Percentiles rank a stretch among this genome's conserved stretches.
Conservation (phyloP, 768 basidiomycete species). For the Podaxis sp. region DNA sequence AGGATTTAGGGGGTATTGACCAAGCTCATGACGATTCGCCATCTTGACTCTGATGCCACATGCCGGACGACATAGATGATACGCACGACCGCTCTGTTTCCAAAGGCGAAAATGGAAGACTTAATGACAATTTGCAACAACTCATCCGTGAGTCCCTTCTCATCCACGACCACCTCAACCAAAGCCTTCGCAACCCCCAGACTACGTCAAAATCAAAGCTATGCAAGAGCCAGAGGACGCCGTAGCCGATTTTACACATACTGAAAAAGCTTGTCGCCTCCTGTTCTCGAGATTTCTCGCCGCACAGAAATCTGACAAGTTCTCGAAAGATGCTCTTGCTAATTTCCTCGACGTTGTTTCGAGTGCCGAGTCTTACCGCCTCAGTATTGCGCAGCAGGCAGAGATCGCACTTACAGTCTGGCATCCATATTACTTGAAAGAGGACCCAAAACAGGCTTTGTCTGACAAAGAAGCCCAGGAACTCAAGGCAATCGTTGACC, state of each 20-base stretch:
- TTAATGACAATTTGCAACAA: background rate
- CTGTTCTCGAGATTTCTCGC: conserved; percentile 4
- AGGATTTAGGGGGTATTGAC: conserved; percentile 1
- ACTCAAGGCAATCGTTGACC: background rate
- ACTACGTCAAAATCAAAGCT: conserved; percentile 4
- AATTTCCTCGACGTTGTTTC: conserved; percentile 16
- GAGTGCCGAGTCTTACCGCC: conserved; percentile 14
- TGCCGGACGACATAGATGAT: conserved; percentile 1
- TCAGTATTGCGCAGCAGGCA: conserved; percentile 9
- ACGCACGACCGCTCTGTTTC: background rate
- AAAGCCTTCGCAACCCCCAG: background rate
- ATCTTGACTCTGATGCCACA: background rate
- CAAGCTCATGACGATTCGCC: background rate
- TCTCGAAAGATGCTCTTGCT: conserved; percentile 12
- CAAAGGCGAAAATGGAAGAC: background rate
- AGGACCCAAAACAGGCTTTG: background rate
- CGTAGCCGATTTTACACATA: background rate
- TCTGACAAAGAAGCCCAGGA: background rate
- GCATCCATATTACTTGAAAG: background rate
- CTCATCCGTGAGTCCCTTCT: conserved; percentile 2
- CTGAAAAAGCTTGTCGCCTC: conserved; percentile 3
- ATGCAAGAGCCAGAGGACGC: background rate
- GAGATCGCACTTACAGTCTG: conserved; percentile 8
- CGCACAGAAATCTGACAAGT: conserved; percentile 1
- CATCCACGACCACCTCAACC: no score